These are phyloP conservation scores for Thozetella sp. DNA, from an alignment of 495 filamentous ascomycete species.

Conservation along the genomic window DNA sequence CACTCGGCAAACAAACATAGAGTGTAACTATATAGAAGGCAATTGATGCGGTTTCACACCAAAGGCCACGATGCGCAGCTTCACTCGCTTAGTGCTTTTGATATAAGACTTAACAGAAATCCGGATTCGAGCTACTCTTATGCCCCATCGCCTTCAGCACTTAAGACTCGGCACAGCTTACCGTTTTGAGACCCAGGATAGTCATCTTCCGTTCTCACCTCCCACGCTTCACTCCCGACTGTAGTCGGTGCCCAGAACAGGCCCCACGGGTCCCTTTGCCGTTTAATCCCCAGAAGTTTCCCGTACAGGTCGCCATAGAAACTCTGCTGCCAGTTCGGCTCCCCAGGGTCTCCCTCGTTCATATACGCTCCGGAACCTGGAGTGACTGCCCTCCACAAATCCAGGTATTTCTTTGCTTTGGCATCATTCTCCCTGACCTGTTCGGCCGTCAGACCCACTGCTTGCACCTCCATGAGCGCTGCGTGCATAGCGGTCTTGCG, in stretches of 20 bases:
- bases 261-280: slow-evolving; percentile 52
- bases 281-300: slow-evolving; percentile 51
- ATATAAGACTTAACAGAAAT: too few relatives aligned
- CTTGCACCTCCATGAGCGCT: slow-evolving; percentile 37
- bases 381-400: slow-evolving; percentile 26
- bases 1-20: too few relatives aligned
- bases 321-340: slow-evolving; percentile 60
- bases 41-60: too few relatives aligned
- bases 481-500: slow-evolving; percentile 54
- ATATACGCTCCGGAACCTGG: slow-evolving; percentile 45
- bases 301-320: slow-evolving; percentile 61
- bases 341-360: slow-evolving; percentile 53
- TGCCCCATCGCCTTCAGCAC: too few relatives aligned
- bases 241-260: slow-evolving; percentile 58
- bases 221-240: slow-evolving; percentile 57
- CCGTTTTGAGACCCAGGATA: slow-evolving; percentile 37
- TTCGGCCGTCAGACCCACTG: slow-evolving; percentile 20
- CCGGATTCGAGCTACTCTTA: too few relatives aligned
- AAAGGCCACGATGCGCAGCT: too few relatives aligned
- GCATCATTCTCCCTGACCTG: slow-evolving; percentile 22
- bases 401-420: slow-evolving; percentile 21
- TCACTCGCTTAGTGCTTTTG: too few relatives aligned
- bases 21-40: too few relatives aligned
- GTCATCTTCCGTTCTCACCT: slow-evolving; percentile 24
- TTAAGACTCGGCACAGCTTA: slow-evolving; percentile 29